Evolutionary conservation across 768 basidiomycete species (phyloP).

Genomic region (Tylopilus sp.): DNA sequence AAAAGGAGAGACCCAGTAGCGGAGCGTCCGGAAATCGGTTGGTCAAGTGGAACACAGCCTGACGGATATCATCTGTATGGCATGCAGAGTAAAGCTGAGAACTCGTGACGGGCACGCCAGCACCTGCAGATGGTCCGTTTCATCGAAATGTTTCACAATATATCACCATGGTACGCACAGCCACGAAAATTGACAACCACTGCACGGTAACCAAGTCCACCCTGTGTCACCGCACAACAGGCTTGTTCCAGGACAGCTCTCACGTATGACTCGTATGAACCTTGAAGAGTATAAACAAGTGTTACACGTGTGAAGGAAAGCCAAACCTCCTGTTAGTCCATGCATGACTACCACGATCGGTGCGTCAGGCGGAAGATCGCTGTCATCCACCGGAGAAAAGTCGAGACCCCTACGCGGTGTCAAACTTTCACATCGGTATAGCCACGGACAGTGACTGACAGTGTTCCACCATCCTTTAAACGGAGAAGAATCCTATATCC

Average conservation of each 20-base stretch:
- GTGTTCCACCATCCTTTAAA: slow-evolving; percentile 31
- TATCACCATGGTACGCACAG: slow-evolving; percentile 49
- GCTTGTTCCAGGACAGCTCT: slow-evolving; percentile 75
- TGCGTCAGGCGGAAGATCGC: slow-evolving; percentile 19
- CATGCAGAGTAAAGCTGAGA: slow-evolving; percentile 85
- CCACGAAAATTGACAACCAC: slow-evolving; percentile 92
- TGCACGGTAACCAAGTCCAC: slow-evolving; percentile 86
- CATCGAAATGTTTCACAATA: slow-evolving; percentile 3
- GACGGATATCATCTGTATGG: slow-evolving; percentile 85
- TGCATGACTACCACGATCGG: slow-evolving; percentile 34
- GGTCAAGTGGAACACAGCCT: slow-evolving; percentile 74
- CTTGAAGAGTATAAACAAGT: slow-evolving; percentile 35
- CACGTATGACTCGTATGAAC: slow-evolving; percentile 91
- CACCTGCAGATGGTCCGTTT: slow-evolving; percentile 50
- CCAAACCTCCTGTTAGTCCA: slow-evolving; percentile 32
- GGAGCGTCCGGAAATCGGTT: slow-evolving; percentile 74
- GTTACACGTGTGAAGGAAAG: background rate
- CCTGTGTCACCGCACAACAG: slow-evolving; percentile 63
- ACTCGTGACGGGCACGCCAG: slow-evolving; percentile 78
- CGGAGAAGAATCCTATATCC: slow-evolving; percentile 25
- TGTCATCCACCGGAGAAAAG: slow-evolving; percentile 28
- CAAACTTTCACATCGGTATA: background rate
- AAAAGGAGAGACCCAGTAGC: slow-evolving; percentile 86
- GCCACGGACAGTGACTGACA: slow-evolving; percentile 23
- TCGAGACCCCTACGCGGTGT: slow-evolving; percentile 29